These are phyloP conservation scores for Kodamaea kakaduensis DNA, from an alignment of 805 yeast species.

Conservation along the genomic window DNA sequence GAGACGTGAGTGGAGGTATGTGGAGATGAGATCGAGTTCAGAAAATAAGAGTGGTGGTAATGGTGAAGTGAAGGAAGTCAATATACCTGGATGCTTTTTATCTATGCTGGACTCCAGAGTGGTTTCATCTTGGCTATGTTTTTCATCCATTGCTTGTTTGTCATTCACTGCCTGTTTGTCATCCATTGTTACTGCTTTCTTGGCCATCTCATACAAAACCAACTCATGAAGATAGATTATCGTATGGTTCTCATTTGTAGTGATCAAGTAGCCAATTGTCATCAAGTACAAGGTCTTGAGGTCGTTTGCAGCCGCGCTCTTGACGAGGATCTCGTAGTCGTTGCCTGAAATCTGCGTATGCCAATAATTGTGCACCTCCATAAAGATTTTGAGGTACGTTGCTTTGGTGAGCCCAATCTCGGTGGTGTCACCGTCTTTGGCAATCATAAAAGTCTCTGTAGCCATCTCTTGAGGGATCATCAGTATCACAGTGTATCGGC, in stretches of 20 bases:
- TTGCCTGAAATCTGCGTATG: slow-evolving; percentile 11
- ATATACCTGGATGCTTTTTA: no score
- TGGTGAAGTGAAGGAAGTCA: no score
- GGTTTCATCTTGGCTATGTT: no score
- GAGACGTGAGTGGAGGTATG: slow-evolving; percentile 27
- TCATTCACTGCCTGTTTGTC: no score
- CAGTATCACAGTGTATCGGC: slow-evolving; percentile 10
- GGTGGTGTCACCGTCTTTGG: slow-evolving; percentile 9
- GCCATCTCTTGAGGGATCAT: slow-evolving; percentile 8
- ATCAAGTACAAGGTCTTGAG: slow-evolving; percentile 22
- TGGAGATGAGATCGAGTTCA: slow-evolving; percentile 30
- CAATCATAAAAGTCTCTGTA: slow-evolving; percentile 1
- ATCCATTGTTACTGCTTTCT: not conserved
- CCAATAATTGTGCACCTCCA: slow-evolving; percentile 30
- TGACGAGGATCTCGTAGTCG: slow-evolving; percentile 1
- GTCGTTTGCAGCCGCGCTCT: not conserved
- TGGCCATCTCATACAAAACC: slow-evolving; percentile 2
- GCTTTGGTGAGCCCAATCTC: slow-evolving; percentile 33
- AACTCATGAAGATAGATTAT: slow-evolving; percentile 27
- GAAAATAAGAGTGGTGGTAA: no score
- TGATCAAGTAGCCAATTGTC: slow-evolving; percentile 32
- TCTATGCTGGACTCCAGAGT: no score
- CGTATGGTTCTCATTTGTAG: slow-evolving; percentile 39
- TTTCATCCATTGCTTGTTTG: no score
- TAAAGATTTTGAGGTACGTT: slow-evolving; percentile 28